Base-by-base conservation (phyloP, 1,139 yeast species). In the Nadsonia commutata region DNA sequence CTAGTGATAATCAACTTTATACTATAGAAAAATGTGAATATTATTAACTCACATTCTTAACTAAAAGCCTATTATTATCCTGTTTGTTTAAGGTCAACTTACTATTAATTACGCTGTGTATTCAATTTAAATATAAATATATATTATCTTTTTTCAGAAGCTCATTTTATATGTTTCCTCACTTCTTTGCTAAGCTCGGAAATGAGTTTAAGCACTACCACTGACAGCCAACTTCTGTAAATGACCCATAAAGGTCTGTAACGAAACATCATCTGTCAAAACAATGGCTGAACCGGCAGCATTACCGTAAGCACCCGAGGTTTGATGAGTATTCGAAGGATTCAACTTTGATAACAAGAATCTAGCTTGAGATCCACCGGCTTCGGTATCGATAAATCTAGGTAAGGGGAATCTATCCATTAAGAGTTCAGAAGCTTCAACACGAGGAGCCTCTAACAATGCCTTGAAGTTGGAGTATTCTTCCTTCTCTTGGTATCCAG, bases 361-460 rank as follows among this genome's bases (percentile, higher is more conserved):
- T 56, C 93, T 68, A 0, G 90, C 85, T 53, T 80, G 90, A 0
- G 83, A 76, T 2, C 85, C 86, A 40, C 84, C 81, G 53, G 79
- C 84, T 51, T 79, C 83, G 41, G 83, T 76, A 55, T 78, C 84
- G 46, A 79, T 76, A 52, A 78, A 79, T 50, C 86, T 65, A 2
- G 86, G 86, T 48, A 79, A 65, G 17, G 86, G 86, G 65, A 78
- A 78, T 48, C 90, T 61, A 53, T 80, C 88, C 48, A 74, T 65
- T 38, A 80, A 63, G 37, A 80, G 66, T 44, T 74, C 80, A 47
- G 80, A 74, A 1, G 85, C 86, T 50, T 80, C 88, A 39, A 62
- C 57, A 49, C 78, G 71, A n/a, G 90, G 88, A 19, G 68, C 69
- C 49, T 76, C 78, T 45, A 80, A 63, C 47, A 79, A 74, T 38